Evolutionary conservation across 495 filamentous ascomycete species (phyloP).

Genomic region (Penicillium samsonianum): DNA sequence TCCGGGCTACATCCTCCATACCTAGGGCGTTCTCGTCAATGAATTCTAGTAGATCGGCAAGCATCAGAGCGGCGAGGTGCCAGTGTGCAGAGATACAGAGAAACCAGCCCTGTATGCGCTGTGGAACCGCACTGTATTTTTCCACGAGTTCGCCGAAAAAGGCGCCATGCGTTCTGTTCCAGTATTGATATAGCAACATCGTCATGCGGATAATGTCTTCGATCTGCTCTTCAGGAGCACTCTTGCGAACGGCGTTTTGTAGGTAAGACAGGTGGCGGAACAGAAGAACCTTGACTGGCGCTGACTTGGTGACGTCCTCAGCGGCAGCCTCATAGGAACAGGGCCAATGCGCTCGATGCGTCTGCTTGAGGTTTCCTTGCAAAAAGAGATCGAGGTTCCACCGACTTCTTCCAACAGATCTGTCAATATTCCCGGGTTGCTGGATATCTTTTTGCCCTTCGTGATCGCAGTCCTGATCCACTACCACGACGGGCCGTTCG

Average conservation of each 20-base stretch:
- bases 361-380: conserved; percentile 19
- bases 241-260: conserved; percentile 32
- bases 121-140: conserved; percentile 34
- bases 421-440: conserved; percentile 19
- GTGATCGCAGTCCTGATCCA: conserved; percentile 39
- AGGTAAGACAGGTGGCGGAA: conserved; percentile 43
- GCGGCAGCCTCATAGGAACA: conserved; percentile 40
- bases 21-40: conserved; percentile 30
- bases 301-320: conserved; percentile 35
- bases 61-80: conserved; percentile 40
- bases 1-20: conserved; percentile 16
- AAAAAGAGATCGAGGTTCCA: conserved; percentile 26
- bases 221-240: conserved; percentile 19
- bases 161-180: conserved; percentile 37
- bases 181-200: conserved; percentile 36
- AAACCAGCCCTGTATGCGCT: conserved; percentile 42
- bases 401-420: background rate
- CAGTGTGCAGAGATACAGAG: conserved; percentile 41
- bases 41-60: conserved; percentile 39
- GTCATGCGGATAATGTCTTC: conserved; percentile 35
- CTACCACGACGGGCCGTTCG: conserved; percentile 40
- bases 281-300: conserved; percentile 45
- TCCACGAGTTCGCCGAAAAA: conserved; percentile 41
- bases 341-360: conserved; percentile 32
- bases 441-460: conserved; percentile 8